Evolutionary conservation across 352 stramenopile species (phyloP).

Genomic region (Thalassiosira allenii): DNA sequence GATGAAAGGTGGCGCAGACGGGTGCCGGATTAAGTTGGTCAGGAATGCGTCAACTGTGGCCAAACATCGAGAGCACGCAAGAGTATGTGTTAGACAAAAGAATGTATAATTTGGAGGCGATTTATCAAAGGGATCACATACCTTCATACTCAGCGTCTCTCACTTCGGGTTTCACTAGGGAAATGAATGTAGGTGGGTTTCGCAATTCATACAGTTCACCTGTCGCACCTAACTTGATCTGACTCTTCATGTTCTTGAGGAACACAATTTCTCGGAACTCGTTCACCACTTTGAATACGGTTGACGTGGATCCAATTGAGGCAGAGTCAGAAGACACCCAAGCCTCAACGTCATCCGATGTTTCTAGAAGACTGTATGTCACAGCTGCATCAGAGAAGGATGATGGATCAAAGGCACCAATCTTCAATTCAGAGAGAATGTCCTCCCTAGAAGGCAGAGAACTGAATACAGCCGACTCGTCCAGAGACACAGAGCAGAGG

Average conservation of each 20-base stretch:
- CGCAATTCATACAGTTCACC: slow-evolving; percentile 36
- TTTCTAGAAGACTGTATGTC: slow-evolving; percentile 16
- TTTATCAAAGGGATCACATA: no score
- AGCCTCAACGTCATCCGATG: slow-evolving; percentile 28
- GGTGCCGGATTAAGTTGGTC: slow-evolving; percentile 22
- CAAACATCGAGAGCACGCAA: no score
- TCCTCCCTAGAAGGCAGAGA: slow-evolving; percentile 27
- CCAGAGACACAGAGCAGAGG: slow-evolving; percentile 20
- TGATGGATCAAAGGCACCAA: slow-evolving; percentile 13
- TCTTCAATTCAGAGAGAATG: slow-evolving; percentile 20
- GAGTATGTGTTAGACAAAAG: no score
- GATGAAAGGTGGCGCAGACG: slow-evolving; percentile 7
- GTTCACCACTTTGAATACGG: slow-evolving; percentile 72
- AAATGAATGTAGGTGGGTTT: slow-evolving; percentile 21
- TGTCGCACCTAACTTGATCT: neutral
- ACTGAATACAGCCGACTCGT: slow-evolving; percentile 29
- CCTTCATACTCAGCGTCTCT: slow-evolving; percentile 65
- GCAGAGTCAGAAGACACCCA: slow-evolving; percentile 43
- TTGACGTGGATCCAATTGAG: slow-evolving; percentile 35
- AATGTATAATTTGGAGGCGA: no score
- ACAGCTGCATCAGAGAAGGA: slow-evolving; percentile 7
- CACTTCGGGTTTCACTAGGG: slow-evolving; percentile 17
- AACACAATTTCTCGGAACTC: slow-evolving; percentile 55
- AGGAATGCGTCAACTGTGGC: slow-evolving; percentile 19
- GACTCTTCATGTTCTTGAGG: slow-evolving; percentile 67